These are phyloP conservation scores for Saccharum spontaneum DNA, from an alignment of 176 grass and related monocot genomes.

Conservation along the genomic window DNA sequence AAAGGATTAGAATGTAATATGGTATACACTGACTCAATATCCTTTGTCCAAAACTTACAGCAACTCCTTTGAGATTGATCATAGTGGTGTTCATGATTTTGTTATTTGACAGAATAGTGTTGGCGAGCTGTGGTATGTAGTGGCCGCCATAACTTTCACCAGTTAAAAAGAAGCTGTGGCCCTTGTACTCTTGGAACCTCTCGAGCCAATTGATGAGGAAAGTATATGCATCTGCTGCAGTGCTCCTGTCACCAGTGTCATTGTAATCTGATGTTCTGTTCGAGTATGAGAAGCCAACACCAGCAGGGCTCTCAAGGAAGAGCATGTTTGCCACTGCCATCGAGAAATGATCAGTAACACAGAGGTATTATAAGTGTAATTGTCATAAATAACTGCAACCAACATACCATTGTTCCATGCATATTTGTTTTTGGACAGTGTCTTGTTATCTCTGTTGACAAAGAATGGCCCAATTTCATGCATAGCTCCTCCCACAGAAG, in stretches of 20 bases:
- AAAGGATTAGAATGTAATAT: slow-evolving; percentile 9
- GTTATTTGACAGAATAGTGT: slow-evolving; percentile 44
- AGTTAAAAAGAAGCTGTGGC: slow-evolving; percentile 42
- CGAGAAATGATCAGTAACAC: slow-evolving; percentile 1
- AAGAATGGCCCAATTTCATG: slow-evolving; percentile 63
- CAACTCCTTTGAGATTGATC: slow-evolving; percentile 51
- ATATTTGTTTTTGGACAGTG: slow-evolving; percentile 48
- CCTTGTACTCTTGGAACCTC: slow-evolving; percentile 59
- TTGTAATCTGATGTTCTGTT: slow-evolving; percentile 50
- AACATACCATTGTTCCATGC: slow-evolving; percentile 60
- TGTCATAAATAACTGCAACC: background rate
- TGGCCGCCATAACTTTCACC: slow-evolving; percentile 65
- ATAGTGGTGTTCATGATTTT: slow-evolving; percentile 18
- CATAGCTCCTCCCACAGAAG: slow-evolving; percentile 63
- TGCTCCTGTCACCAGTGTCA: slow-evolving; percentile 42
- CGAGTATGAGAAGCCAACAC: slow-evolving; percentile 65
- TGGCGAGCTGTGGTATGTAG: slow-evolving; percentile 66
- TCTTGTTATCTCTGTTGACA: slow-evolving; percentile 48
- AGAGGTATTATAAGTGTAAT: background rate
- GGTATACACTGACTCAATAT: background rate
- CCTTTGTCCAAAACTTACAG: slow-evolving; percentile 39
- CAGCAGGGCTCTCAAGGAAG: slow-evolving; percentile 62
- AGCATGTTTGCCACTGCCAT: slow-evolving; percentile 62
- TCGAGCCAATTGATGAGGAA: slow-evolving; percentile 66
- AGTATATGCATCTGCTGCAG: slow-evolving; percentile 45